Base-by-base conservation (phyloP, 2,329 filamentous ascomycete species). In the Tolypocladium sp. region DNA sequence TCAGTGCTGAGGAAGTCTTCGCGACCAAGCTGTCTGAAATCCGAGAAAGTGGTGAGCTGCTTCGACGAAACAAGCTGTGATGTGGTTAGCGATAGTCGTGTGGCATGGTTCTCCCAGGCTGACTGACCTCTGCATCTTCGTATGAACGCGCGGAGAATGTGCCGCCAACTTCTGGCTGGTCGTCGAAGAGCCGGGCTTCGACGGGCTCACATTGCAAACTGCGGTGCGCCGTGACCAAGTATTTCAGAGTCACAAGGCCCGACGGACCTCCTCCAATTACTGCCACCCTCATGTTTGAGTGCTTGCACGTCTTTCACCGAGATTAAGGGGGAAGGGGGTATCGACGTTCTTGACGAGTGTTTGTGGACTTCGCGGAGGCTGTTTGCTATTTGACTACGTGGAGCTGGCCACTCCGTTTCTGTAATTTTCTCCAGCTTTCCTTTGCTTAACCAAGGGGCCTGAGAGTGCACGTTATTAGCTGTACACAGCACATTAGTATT, bases 1-100 rank as follows among this genome's bases (percentile, higher is more conserved):
- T 69, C 59, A 3, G 72, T 65, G 0, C 66, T 69, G n/a, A 78
- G 63, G 58, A 79, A 79, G 63, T 79, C 76, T 2, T 69, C 68
- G 3, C 72, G 68, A 3, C 70, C 58, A 9, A 69, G 61, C 15
- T 71, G 68, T 7, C 77, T 70, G 58, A 76, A 76, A 61, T 79
- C 77, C 2, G 77, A 79, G 63, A 79, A 80, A 5, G 72, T 68
- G 0, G 77, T 80, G 20, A 81, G 70, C 44, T 77, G 75, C 61
- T 76, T 77, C 3, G 76, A 78, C 1, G 74, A 77, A 6, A 80
- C 77, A 6, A 78, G 68, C 70, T 72, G 22, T 51, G 9, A 44
- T 22, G 12, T n/a, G n/a, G n/a, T n/a, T n/a, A n/a, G n/a, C n/a
- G n/a, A n/a, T n/a, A n/a, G n/a, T n/a, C n/a, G n/a, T n/a, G n/a